Evolutionary conservation across 176 grass and related monocot genomes (phyloP).

Genomic region (Pontederia crassipes): DNA sequence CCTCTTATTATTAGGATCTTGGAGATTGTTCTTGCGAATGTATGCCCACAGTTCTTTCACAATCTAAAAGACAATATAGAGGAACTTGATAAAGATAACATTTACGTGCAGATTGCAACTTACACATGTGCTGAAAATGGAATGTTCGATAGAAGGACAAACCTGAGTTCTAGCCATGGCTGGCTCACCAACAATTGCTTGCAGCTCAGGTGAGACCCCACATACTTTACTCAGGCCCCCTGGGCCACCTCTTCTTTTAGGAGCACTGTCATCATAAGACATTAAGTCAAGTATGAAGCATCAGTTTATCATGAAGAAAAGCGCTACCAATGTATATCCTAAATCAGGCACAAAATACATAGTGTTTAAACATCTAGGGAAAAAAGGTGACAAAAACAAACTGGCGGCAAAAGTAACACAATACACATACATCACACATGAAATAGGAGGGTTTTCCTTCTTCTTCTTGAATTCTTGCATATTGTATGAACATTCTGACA

Average conservation of each 20-base stretch:
- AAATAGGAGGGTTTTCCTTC: too few species aligned
- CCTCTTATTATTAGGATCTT: conserved; percentile 97
- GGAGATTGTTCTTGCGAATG: conserved; percentile 95
- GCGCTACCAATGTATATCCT: too few species aligned
- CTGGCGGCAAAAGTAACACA: too few species aligned
- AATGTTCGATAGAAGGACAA: not conserved
- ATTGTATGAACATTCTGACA: too few species aligned
- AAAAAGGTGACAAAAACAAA: too few species aligned
- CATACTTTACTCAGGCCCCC: conserved; percentile 92
- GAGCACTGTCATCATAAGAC: conserved; percentile 34
- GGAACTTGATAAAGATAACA: not conserved
- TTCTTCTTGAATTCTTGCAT: too few species aligned
- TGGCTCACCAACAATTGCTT: conserved; percentile 94
- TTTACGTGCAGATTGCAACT: not conserved
- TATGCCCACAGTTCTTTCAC: conserved; percentile 96
- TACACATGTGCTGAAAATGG: not conserved
- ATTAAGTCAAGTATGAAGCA: not conserved
- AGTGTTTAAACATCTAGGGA: too few species aligned
- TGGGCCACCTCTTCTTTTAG: conserved; percentile 83
- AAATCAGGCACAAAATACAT: too few species aligned
- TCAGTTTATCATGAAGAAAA: not conserved
- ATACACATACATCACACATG: too few species aligned
- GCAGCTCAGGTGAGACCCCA: conserved; percentile 88
- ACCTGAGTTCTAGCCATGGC: conserved; percentile 98
- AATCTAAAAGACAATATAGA: conserved; percentile 43